Conservation (phyloP, 257 asterid genomes). For the Nicotiana sylvestris region DNA sequence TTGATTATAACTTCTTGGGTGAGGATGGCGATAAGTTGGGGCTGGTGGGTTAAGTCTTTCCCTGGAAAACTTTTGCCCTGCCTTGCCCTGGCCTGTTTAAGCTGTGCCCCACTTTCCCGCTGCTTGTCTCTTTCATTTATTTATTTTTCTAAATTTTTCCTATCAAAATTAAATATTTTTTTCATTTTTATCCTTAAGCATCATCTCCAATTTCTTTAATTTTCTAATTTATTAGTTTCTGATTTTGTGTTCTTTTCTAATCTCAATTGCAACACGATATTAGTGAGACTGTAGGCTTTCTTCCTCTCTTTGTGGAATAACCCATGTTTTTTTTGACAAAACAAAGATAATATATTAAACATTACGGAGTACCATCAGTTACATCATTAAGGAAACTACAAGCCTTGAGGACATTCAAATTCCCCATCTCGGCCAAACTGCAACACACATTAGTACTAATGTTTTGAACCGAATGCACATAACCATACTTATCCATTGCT, state of each 20-base stretch:
- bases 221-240: background rate
- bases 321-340: no score
- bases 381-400: no score
- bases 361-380: no score
- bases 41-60: background rate
- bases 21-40: background rate
- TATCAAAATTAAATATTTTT: no score
- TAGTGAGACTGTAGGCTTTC: background rate
- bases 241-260: background rate
- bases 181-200: background rate
- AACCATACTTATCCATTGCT: no score
- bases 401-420: no score
- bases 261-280: background rate
- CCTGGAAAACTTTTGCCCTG: background rate
- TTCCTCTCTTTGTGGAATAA: background rate
- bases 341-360: no score
- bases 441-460: no score
- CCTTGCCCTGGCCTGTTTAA: background rate
- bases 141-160: no score
- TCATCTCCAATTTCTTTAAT: background rate
- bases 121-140: background rate
- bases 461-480: no score
- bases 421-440: no score
- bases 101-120: no score
- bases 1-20: background rate